Evolutionary conservation across 441 rosid species (phyloP).

Genomic region (Sinapis alba): DNA sequence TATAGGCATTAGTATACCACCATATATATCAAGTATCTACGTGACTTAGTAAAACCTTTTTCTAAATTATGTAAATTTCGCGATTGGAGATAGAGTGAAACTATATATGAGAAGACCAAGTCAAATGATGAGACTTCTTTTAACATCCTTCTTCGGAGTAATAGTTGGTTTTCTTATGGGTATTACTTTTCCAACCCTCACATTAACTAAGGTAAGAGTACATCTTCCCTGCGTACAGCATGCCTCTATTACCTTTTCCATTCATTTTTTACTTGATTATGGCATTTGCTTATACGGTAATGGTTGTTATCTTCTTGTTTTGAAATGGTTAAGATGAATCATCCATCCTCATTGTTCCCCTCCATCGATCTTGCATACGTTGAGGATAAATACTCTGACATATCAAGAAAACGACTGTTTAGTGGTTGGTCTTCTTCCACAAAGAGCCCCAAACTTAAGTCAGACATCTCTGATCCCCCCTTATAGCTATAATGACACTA

Average conservation of each 20-base stretch:
- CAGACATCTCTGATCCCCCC: constrained; percentile 32
- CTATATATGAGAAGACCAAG: constrained; percentile 62
- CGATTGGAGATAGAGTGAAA: constrained; percentile 47
- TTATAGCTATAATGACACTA: constrained; percentile 40
- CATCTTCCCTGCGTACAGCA: background rate
- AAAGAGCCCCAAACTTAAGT: background rate
- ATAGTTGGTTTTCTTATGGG: constrained; percentile 87
- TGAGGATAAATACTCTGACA: constrained; percentile 80
- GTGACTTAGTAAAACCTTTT: background rate
- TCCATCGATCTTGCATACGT: constrained; percentile 80
- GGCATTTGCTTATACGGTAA: constrained; percentile 18
- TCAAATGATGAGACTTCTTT: constrained; percentile 80
- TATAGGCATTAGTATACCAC: background rate
- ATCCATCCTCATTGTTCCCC: constrained; percentile 79
- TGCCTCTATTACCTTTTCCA: background rate
- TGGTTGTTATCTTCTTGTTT: constrained; percentile 9
- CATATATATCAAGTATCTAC: background rate
- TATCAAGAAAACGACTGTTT: constrained; percentile 66
- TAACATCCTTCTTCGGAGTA: constrained; percentile 69
- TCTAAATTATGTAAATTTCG: constrained; percentile 8
- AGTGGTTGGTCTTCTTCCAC: constrained; percentile 65
- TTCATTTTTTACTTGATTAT: background rate
- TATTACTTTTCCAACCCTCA: constrained; percentile 73
- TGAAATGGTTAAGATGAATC: constrained; percentile 63
- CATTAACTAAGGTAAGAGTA: constrained; percentile 68